Evolutionary conservation across 2,329 filamentous ascomycete species (phyloP), one percentile per base, ranked within the genome.

Genomic region (Penicillium occitanis): DNA sequence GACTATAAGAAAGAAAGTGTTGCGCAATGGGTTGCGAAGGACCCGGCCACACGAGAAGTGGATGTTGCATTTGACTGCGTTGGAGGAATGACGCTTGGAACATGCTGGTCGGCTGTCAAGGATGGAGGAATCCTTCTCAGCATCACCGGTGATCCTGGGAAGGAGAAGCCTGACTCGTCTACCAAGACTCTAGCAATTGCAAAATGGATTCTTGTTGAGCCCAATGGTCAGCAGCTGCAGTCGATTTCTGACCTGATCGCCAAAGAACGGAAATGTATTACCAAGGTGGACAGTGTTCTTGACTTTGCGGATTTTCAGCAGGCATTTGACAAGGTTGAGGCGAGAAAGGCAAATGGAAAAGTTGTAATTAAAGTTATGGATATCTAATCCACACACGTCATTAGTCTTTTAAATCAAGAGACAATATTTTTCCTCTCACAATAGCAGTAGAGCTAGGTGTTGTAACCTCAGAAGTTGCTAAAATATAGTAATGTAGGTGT

Each of bases 291-390:
- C 13, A 57, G 61, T 57, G 50, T 63, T 14, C 35, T 63, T 14
- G 61, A 63, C 50, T 57, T 63, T 63, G 33, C 22, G 11, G 37
- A 63, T 57, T 63, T 63, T 46, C 61, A 63, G 37, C 35, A 63
- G n/a, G 61, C 61, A 19, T 63, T 63, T 35, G 61, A 63, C 50
- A 63, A 63, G 35, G 50, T 63, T 46, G 61, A 63, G 61, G 37
- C 33, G 17, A 55, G 28, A 46, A 63, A 63, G 14, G 50, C 61
- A 3, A 55, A 57, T 57, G 61, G 61, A 46, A 63, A 63, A 46
- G 50, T 63, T 22, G 61, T 63, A 44, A 63, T 63, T 3, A 63
- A 57, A 22, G 61, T 63, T 22, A 25, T 14, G 13, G 55, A 42
- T 42, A 14, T 42, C n/a, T 58, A 42, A 40, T 22, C 2, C 2